phyloP scores from a whole-genome alignment of 192 early-diverging fungal species.

The Mortierella alpina region DNA sequence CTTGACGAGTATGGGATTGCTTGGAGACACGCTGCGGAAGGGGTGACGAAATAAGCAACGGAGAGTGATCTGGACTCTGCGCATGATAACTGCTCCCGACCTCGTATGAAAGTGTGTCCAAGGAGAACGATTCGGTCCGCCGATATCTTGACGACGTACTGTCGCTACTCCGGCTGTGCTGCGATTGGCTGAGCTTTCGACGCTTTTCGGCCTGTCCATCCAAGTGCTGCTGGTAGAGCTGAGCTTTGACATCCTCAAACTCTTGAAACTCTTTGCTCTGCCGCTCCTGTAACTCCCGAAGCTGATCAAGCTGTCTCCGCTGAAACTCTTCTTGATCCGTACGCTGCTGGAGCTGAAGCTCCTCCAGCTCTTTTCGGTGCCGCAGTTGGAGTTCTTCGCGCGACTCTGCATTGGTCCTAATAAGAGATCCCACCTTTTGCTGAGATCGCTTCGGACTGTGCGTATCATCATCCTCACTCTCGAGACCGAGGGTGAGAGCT shows the following conservation, averaged over 20 bases:
- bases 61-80: slow-evolving; percentile 2
- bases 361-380: slow-evolving; percentile 38
- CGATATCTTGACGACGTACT: background rate
- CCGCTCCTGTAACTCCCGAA: slow-evolving; percentile 34
- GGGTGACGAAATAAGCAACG: background rate
- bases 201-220: slow-evolving; percentile 29
- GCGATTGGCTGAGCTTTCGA: slow-evolving; percentile 11
- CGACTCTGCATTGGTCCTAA: background rate
- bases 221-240: slow-evolving; percentile 14
- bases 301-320: slow-evolving; percentile 41
- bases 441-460: background rate
- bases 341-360: slow-evolving; percentile 39
- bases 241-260: slow-evolving; percentile 24
- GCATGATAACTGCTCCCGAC: slow-evolving; percentile 29
- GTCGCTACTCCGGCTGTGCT: background rate
- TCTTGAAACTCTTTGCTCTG: slow-evolving; percentile 34
- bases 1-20: background rate
- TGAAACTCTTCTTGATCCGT: slow-evolving; percentile 51
- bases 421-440: background rate
- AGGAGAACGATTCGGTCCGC: background rate
- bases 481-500: slow-evolving; percentile 2
- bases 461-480: background rate
- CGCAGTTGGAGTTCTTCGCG: slow-evolving; percentile 36
- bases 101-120: slow-evolving; percentile 21
- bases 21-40: background rate